Percentiles rank a stretch among this genome's conserved stretches.
Conservation (phyloP, 2,329 filamentous ascomycete genomes). For the Aspergillus jensenii region DNA sequence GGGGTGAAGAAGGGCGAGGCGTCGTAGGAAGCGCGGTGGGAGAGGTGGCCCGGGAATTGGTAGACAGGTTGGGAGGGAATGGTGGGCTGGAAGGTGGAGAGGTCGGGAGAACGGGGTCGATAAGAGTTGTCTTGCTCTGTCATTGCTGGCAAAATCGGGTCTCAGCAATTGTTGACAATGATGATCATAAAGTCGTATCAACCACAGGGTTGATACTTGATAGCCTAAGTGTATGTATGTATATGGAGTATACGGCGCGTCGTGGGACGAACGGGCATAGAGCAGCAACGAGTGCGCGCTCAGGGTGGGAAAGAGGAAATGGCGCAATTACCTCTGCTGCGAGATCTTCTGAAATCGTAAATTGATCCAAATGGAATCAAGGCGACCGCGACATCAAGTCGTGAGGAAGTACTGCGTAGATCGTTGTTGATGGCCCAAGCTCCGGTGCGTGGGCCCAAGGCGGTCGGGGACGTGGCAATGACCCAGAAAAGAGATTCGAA, state of each 20-base stretch:
- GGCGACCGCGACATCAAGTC: not conserved
- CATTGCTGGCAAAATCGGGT: slow-evolving; percentile 34
- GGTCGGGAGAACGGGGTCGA: slow-evolving; percentile 50
- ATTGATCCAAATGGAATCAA: not conserved
- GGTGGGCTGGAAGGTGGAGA: slow-evolving; percentile 50
- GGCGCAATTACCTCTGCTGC: slow-evolving; percentile 3
- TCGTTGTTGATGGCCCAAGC: slow-evolving; percentile 3
- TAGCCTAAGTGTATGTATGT: not conserved
- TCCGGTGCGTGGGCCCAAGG: slow-evolving; percentile 20
- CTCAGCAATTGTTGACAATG: slow-evolving; percentile 14
- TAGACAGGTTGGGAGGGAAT: slow-evolving; percentile 35
- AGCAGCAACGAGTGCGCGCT: not conserved
- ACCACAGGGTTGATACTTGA: not conserved
- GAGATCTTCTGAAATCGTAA: not conserved
- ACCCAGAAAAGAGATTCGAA: slow-evolving; percentile 18
- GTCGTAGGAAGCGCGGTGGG: slow-evolving; percentile 47
- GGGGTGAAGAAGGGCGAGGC: slow-evolving; percentile 46
- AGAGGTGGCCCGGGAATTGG: slow-evolving; percentile 34
- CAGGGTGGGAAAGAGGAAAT: not conserved
- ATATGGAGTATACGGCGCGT: slow-evolving; percentile 2
- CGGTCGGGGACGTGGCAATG: slow-evolving; percentile 14
- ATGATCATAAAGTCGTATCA: not conserved
- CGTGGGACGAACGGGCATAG: not conserved
- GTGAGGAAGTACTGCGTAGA: not conserved
- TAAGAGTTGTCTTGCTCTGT: slow-evolving; percentile 47